These are phyloP conservation scores for Annulohypoxylon moriforme DNA, from an alignment of 495 filamentous ascomycete genomes.

Conservation along the genomic window DNA sequence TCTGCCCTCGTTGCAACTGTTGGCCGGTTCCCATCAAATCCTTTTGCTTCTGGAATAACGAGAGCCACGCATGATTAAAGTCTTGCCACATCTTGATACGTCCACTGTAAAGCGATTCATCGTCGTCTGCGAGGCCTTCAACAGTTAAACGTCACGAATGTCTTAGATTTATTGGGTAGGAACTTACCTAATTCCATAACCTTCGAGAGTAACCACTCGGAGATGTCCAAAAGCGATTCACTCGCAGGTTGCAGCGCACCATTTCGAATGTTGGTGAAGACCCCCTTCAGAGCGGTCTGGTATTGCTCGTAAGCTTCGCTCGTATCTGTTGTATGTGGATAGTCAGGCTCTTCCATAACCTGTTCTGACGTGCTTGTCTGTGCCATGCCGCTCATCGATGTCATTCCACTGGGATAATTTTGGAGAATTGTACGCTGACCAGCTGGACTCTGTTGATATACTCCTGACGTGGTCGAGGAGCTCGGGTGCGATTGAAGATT, in stretches of 20 bases:
- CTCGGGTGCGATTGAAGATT: slow-evolving; percentile 53
- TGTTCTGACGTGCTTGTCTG: slow-evolving; percentile 52
- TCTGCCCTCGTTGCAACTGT: slow-evolving; percentile 69
- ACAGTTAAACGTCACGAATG: slow-evolving; percentile 31
- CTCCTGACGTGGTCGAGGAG: slow-evolving; percentile 53
- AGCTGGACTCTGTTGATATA: slow-evolving; percentile 61
- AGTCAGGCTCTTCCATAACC: slow-evolving; percentile 44
- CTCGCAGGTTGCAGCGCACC: slow-evolving; percentile 80
- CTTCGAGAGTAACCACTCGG: slow-evolving; percentile 85
- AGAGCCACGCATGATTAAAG: slow-evolving; percentile 95
- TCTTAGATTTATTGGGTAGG: slow-evolving; percentile 27
- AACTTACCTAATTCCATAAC: slow-evolving; percentile 84
- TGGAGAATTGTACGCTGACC: slow-evolving; percentile 56
- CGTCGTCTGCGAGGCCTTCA: slow-evolving; percentile 69
- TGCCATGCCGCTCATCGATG: slow-evolving; percentile 55
- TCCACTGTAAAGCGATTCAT: slow-evolving; percentile 74
- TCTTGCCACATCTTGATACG: slow-evolving; percentile 89
- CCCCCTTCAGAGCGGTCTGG: slow-evolving; percentile 74
- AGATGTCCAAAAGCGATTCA: slow-evolving; percentile 78
- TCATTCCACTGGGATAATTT: slow-evolving; percentile 57
- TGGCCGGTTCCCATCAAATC: slow-evolving; percentile 75
- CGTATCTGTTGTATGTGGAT: slow-evolving; percentile 49
- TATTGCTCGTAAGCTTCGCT: slow-evolving; percentile 81
- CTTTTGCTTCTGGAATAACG: slow-evolving; percentile 86
- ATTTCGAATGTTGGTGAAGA: slow-evolving; percentile 78